phyloP scores from a whole-genome alignment of 2,329 filamentous ascomycete genomes.

The Thielaviopsis euricoi region DNA sequence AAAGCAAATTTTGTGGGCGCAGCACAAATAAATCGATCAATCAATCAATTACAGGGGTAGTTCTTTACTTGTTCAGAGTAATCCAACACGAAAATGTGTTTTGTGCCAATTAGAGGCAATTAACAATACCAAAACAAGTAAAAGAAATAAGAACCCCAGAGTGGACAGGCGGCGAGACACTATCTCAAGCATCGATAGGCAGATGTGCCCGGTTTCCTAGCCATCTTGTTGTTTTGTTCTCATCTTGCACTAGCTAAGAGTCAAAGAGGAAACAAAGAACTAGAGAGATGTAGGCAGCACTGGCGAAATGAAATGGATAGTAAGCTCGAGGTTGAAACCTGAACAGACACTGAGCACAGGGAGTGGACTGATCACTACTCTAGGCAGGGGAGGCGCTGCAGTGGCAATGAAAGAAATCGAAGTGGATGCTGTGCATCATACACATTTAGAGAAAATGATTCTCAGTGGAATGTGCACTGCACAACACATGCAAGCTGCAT shows the following conservation, averaged over 20 bases:
- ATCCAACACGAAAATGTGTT: not conserved
- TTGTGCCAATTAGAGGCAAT: not conserved
- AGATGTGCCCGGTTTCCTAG: not conserved
- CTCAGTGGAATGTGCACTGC: not conserved
- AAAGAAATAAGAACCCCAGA: not conserved
- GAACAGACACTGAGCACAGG: not conserved
- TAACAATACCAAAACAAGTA: not conserved
- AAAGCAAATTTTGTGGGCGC: not conserved
- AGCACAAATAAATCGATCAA: not conserved
- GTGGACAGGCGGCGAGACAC: not conserved
- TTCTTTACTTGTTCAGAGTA: not conserved
- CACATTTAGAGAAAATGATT: not conserved
- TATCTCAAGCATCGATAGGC: not conserved
- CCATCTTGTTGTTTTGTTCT: not conserved
- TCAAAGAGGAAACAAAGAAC: not conserved
- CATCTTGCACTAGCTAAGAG: not conserved
- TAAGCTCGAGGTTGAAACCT: not conserved
- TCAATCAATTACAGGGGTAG: not conserved
- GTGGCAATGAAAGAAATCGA: not conserved
- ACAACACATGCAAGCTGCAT: not conserved
- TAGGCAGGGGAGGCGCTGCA: not conserved
- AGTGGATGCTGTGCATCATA: not conserved
- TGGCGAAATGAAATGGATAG: not conserved
- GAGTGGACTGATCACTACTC: not conserved
- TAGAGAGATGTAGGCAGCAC: not conserved